A percentile compares a stretch with the other conserved stretches of the same genome.
These are phyloP conservation scores for Neurospora crassa DNA, from an alignment of 2,329 filamentous ascomycete species.

Conservation along the genomic window DNA sequence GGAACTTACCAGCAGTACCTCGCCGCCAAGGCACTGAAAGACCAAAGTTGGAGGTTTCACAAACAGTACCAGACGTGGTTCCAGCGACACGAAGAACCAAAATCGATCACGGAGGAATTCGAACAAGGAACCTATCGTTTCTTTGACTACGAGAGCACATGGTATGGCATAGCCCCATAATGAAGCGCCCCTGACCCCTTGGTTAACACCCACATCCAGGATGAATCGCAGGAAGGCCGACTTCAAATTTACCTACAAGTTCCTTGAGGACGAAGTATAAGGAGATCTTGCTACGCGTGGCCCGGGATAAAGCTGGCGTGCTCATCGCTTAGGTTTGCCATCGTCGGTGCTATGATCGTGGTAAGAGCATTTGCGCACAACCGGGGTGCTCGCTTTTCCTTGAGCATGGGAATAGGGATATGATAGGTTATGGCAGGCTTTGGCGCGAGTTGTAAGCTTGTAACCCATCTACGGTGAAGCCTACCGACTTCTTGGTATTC, in stretches of 20 bases:
- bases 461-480: not conserved
- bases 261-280: constrained; percentile 85
- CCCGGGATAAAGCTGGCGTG: not conserved
- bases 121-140: constrained; percentile 98
- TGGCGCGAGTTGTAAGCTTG: not conserved
- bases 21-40: constrained; percentile 92
- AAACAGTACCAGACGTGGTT: constrained; percentile 99
- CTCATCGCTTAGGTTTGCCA: not conserved
- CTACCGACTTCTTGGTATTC: not conserved
- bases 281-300: not conserved
- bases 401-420: not conserved
- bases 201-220: constrained; percentile 41
- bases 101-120: constrained; percentile 96
- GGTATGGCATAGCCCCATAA: constrained; percentile 47
- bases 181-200: not conserved
- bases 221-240: constrained; percentile 98
- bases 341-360: not conserved
- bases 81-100: constrained; percentile 94
- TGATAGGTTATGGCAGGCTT: not conserved
- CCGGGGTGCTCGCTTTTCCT: not conserved
- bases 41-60: constrained; percentile 97
- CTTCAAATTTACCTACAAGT: constrained; percentile 98
- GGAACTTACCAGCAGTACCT: constrained; percentile 92
- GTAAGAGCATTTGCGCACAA: not conserved
- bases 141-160: constrained; percentile 99